phyloP scores from a whole-genome alignment of 441 rosid genomes.

The Syzygium syzygioides region DNA sequence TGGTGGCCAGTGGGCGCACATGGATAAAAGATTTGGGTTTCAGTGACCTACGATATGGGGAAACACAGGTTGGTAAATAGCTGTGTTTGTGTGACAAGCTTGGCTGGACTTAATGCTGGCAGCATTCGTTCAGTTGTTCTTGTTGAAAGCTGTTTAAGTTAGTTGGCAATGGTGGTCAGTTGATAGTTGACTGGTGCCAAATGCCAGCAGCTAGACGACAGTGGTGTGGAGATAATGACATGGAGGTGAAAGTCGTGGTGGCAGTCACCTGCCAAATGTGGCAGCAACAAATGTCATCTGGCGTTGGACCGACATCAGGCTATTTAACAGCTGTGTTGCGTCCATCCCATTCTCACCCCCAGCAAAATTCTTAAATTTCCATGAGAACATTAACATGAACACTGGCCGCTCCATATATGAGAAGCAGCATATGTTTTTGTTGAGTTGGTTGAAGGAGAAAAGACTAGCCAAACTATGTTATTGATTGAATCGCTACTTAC shows the following conservation, averaged over 20 bases:
- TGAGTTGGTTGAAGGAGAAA: no score
- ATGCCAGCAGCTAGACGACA: neutral
- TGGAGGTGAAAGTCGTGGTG: neutral
- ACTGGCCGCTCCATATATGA: neutral
- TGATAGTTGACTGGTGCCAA: neutral
- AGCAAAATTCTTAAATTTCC: neutral
- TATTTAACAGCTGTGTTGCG: neutral
- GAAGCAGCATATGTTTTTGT: neutral
- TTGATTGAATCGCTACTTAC: no score
- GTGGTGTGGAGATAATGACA: neutral
- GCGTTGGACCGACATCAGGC: neutral
- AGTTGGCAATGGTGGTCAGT: neutral
- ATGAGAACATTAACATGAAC: neutral
- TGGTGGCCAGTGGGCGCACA: neutral
- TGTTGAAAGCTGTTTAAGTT: neutral
- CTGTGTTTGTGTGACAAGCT: neutral
- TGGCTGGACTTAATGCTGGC: neutral
- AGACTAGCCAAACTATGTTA: no score
- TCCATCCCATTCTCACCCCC: neutral
- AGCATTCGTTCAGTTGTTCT: neutral
- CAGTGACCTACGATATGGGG: neutral
- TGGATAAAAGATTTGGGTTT: neutral
- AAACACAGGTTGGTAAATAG: neutral
- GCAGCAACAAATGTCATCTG: neutral
- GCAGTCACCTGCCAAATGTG: neutral